Percentiles rank a stretch among this genome's conserved stretches.
Evolutionary conservation across 768 basidiomycete species (phyloP).

Genomic region (Pluteus cervinus): DNA sequence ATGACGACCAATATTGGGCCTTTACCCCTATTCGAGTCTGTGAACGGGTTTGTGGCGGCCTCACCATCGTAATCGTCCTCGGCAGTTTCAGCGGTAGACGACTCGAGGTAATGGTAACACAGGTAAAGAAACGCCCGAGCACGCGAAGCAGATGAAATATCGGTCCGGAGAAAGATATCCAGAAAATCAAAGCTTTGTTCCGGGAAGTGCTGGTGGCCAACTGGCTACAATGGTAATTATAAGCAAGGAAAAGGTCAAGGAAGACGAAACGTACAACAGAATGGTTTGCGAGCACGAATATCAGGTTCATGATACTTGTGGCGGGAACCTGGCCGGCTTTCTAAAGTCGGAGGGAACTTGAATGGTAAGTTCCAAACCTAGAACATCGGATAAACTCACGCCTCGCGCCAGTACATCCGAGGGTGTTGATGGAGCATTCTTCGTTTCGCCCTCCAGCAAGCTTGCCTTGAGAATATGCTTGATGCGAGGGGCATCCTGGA

Average conservation of each 20-base stretch:
- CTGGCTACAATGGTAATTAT: conserved; percentile 44
- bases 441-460: conserved; percentile 39
- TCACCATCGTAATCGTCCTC: conserved; percentile 35
- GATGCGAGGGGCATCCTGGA: conserved; percentile 76
- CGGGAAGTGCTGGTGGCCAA: conserved; percentile 63
- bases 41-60: conserved; percentile 54
- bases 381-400: conserved; percentile 30
- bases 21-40: conserved; percentile 35
- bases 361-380: conserved; percentile 1
- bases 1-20: conserved; percentile 32
- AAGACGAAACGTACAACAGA: conserved; percentile 34
- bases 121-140: conserved; percentile 83
- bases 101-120: conserved; percentile 73
- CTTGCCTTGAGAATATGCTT: conserved; percentile 69
- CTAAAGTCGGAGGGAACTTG: too few relatives aligned
- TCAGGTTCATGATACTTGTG: conserved; percentile 62
- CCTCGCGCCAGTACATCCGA: conserved; percentile 47
- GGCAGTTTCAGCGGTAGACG: conserved; percentile 21
- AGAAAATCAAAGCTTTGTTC: conserved; percentile 65
- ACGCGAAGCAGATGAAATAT: conserved; percentile 69
- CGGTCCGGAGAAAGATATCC: conserved; percentile 72
- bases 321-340: conserved; percentile 51
- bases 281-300: conserved; percentile 65
- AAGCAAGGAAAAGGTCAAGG: too few relatives aligned
- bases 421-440: conserved; percentile 44